Percentiles rank a stretch among this genome's conserved stretches.
phyloP scores from a whole-genome alignment of 805 yeast genomes.

The Saccharomycopsis fibuligera region DNA sequence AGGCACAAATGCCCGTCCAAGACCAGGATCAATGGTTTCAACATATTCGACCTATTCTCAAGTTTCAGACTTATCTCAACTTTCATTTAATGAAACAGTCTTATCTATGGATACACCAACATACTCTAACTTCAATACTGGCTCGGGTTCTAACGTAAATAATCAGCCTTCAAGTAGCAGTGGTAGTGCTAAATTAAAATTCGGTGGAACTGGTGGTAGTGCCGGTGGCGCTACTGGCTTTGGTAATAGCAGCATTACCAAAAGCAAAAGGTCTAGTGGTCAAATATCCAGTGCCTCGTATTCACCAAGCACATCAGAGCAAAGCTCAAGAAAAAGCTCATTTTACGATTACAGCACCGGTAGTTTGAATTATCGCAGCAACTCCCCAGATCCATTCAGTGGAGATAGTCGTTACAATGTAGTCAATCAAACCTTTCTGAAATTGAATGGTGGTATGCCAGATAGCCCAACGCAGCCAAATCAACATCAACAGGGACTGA shows the following conservation, averaged over 20 bases:
- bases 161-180: not conserved
- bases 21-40: conserved; percentile 19
- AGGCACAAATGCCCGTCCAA: not conserved
- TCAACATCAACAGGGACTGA: too few species aligned
- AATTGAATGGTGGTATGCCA: not conserved
- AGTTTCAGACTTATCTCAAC: conserved; percentile 16
- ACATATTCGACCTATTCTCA: conserved; percentile 18
- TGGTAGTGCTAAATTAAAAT: conserved; percentile 1
- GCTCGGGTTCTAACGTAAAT: not conserved
- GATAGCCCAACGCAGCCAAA: not conserved
- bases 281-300: conserved; percentile 16
- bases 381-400: conserved; percentile 17
- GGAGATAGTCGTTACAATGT: conserved; percentile 4
- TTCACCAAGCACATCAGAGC: conserved; percentile 21
- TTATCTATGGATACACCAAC: conserved; percentile 21
- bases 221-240: too few species aligned
- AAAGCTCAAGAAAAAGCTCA: conserved; percentile 21
- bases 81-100: conserved; percentile 20
- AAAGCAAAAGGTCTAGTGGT: conserved; percentile 10
- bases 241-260: too few species aligned
- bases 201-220: conserved; percentile 9
- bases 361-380: conserved; percentile 11
- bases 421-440: conserved; percentile 4
- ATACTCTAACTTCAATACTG: conserved; percentile 1
- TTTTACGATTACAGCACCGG: conserved; percentile 21